Evolutionary conservation across 495 filamentous ascomycete genomes (phyloP).

Genomic region (Penicillium angulare): DNA sequence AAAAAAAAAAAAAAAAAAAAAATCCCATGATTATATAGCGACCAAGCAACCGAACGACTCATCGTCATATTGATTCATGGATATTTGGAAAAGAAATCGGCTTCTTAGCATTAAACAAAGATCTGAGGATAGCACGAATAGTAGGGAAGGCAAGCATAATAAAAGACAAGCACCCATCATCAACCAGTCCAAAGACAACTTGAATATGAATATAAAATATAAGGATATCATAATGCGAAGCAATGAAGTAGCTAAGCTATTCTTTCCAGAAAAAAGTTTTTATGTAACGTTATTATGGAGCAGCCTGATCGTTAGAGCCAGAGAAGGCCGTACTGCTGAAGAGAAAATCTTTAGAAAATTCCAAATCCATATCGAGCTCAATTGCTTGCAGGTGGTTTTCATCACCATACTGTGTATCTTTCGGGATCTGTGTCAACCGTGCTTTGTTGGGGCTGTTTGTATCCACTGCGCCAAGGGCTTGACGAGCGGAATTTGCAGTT

Average conservation of each 20-base stretch:
- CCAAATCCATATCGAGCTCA: slow-evolving; percentile 38
- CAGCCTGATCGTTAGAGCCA: slow-evolving; percentile 19
- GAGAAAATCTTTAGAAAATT: slow-evolving; percentile 39
- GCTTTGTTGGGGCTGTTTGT: slow-evolving; percentile 30
- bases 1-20: no score
- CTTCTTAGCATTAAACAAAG: no score
- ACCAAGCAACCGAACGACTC: no score
- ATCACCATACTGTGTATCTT: background rate
- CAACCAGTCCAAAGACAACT: no score
- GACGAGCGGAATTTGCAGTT: background rate
- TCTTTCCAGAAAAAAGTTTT: no score
- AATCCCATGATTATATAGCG: no score
- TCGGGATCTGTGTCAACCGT: slow-evolving; percentile 8
- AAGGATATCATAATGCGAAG: background rate
- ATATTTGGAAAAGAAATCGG: no score
- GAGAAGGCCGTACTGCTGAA: slow-evolving; percentile 37
- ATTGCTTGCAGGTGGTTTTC: slow-evolving; percentile 30
- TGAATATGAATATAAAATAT: no score
- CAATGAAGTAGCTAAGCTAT: background rate
- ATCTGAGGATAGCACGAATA: no score
- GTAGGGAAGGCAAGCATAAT: no score
- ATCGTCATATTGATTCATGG: no score
- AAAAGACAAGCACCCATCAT: no score
- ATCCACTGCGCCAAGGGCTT: slow-evolving; percentile 24
- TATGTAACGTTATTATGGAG: slow-evolving; percentile 5